Evolutionary conservation across 2,329 filamentous ascomycete genomes (phyloP).

Genomic region (Phialophora verrucosa): DNA sequence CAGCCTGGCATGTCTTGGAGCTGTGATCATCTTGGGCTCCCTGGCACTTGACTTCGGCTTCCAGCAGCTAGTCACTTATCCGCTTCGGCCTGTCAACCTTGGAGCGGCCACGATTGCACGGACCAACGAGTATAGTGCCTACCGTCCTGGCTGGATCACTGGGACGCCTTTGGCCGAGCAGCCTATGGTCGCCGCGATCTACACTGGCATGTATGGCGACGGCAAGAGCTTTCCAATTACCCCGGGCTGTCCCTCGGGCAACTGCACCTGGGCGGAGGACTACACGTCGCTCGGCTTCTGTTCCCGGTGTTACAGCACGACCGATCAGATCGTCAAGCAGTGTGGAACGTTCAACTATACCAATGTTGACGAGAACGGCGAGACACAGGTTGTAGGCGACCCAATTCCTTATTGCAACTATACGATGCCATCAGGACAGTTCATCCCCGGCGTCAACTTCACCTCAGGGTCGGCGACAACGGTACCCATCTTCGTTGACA

Average conservation of each 20-base stretch:
- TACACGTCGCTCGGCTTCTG: conserved; percentile 25
- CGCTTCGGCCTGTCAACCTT: conserved; percentile 17
- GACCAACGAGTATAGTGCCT: conserved; percentile 22
- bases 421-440: conserved; percentile 9
- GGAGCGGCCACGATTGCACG: conserved; percentile 22
- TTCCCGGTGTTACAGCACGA: conserved; percentile 19
- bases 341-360: conserved; percentile 14
- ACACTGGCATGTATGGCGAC: conserved; percentile 15
- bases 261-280: conserved; percentile 25
- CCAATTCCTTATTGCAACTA: conserved; percentile 22
- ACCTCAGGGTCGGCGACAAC: neutral
- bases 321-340: conserved; percentile 12
- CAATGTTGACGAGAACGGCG: neutral
- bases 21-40: conserved; percentile 39
- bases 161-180: conserved; percentile 5
- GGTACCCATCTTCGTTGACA: conserved; percentile 4
- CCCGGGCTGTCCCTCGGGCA: conserved; percentile 16
- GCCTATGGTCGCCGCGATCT: conserved; percentile 14
- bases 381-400: conserved; percentile 2
- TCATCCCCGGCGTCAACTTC: neutral
- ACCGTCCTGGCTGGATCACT: conserved; percentile 7
- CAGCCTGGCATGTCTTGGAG: conserved; percentile 37
- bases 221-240: neutral
- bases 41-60: conserved; percentile 42
- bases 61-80: conserved; percentile 38